Conservation (phyloP, 2,329 filamentous ascomycete genomes). For the Colletotrichum camelliae region DNA sequence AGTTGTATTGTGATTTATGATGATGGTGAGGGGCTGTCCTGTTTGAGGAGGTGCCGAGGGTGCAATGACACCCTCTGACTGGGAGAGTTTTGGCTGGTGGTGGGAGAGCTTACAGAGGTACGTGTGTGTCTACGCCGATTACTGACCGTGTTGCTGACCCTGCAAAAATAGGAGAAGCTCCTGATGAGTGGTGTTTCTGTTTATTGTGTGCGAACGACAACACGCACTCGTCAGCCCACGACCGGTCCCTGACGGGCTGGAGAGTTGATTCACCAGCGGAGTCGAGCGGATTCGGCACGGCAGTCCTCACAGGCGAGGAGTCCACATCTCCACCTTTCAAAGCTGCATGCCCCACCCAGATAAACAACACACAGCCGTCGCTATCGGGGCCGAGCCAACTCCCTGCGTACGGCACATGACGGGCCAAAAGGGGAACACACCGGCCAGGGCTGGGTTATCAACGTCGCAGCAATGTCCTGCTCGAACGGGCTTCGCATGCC, state of each 20-base stretch:
- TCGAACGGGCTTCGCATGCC: background rate
- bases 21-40: background rate
- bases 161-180: background rate
- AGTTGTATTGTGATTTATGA: background rate
- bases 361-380: background rate
- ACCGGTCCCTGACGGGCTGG: background rate
- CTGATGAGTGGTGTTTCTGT: background rate
- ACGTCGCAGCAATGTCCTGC: background rate
- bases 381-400: constrained; percentile 10
- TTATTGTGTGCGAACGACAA: background rate
- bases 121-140: background rate
- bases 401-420: background rate
- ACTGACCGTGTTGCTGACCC: background rate
- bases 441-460: background rate
- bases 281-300: background rate
- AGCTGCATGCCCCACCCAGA: constrained; percentile 6
- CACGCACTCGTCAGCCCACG: background rate
- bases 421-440: background rate
- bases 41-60: background rate
- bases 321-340: background rate
- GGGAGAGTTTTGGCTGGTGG: background rate
- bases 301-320: background rate
- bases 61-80: background rate
- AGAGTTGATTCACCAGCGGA: background rate
- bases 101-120: background rate